Evolutionary conservation across 2,329 filamentous ascomycete genomes (phyloP), one percentile per base, ranked within the genome.

Genomic region (Talaromyces amestolkiae): DNA sequence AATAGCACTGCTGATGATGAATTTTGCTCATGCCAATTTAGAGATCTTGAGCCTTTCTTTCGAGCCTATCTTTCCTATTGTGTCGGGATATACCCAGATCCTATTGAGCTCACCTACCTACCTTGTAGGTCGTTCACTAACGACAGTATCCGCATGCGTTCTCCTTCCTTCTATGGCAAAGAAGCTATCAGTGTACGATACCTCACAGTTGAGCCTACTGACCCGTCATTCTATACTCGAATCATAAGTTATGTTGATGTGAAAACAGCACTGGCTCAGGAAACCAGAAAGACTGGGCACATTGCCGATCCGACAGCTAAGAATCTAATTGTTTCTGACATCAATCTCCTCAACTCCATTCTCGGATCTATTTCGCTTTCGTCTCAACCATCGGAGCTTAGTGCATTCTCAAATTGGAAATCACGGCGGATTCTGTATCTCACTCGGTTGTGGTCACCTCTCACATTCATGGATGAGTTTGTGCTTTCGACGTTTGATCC

Each of bases 121-220:
- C 59, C 59, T 7, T 62, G 59, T 19, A 39, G 47, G 11, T 62
- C 59, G 13, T 62, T 62, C 31, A 53, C 59, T 10, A 62, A 62
- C 31, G 59, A 51, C 15, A 27, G 10, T 17, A 53, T 62, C 31
- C 15, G 17, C 3, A 51, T 62, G 59, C 45, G 47, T 19, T 62
- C 59, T 15, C 45, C 59, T 11, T 53, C 59, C 6, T 53, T 2
- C 24, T 17, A 51, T 41, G 59, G 8, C 24, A 39, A 27, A 5
- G 41, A 53, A 27, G 11, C 19, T 19, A 35, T 13, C 6, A 41
- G 3, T 7, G 59, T 41, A 11, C 43, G 45, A 39, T 43, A 19
- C 33, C 3, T 62, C 19, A 62, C 59, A 13, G 33, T 62, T 33
- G 59, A 62, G 24, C 59, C 59, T 39, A 6, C 47, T 10, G 59